Evolutionary conservation across 2,329 filamentous ascomycete genomes (phyloP).

Genomic region (Ceratocystis variospora): DNA sequence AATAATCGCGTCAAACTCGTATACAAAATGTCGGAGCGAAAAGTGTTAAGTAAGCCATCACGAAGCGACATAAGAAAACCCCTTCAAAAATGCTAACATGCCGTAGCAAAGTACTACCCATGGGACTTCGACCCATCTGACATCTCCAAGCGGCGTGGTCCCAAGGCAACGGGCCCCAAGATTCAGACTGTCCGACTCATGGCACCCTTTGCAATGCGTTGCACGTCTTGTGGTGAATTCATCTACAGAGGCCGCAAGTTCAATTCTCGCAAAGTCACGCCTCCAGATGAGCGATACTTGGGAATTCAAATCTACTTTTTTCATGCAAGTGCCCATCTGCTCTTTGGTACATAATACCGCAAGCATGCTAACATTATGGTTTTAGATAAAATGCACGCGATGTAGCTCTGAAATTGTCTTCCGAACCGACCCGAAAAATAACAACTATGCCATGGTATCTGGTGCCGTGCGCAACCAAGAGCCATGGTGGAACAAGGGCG

Average conservation of each 20-base stretch:
- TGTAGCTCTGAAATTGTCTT: conserved; percentile 83
- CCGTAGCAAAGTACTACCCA: conserved; percentile 43
- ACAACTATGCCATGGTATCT: conserved; percentile 69
- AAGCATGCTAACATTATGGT: not conserved
- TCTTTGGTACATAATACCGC: too few relatives aligned
- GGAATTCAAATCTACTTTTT: conserved; percentile 79
- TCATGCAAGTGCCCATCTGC: conserved; percentile 33
- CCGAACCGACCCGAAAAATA: conserved; percentile 86
- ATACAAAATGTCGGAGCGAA: conserved; percentile 66
- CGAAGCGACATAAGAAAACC: not conserved
- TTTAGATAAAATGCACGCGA: conserved; percentile 62
- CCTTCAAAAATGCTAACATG: conserved; percentile 12
- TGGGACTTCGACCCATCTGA: conserved; percentile 83
- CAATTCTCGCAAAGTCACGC: conserved; percentile 87
- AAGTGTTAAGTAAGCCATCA: conserved; percentile 46
- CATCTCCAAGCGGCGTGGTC: conserved; percentile 54
- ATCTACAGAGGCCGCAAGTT: conserved; percentile 92
- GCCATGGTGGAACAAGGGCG: conserved; percentile 56
- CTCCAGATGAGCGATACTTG: conserved; percentile 75
- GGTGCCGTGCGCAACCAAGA: conserved; percentile 91
- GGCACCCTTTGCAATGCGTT: conserved; percentile 35
- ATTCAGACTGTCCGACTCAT: conserved; percentile 80
- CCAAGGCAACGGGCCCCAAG: conserved; percentile 62
- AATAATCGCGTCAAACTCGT: not conserved
- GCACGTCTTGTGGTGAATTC: conserved; percentile 50